These are phyloP conservation scores for Trichoderma aggressivum DNA, from an alignment of 2,329 filamentous ascomycete genomes.

Conservation along the genomic window DNA sequence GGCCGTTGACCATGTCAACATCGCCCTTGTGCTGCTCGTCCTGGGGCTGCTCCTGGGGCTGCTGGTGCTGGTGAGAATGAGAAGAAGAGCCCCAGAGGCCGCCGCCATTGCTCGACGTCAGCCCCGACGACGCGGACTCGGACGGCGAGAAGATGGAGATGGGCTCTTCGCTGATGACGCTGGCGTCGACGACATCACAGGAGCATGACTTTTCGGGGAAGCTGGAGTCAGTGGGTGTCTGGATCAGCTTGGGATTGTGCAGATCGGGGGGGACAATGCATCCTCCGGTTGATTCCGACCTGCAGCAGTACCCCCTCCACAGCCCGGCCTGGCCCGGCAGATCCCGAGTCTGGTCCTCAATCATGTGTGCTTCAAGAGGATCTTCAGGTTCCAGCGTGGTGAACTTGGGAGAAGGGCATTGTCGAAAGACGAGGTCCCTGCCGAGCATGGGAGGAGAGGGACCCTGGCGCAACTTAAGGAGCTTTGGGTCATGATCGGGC, in stretches of 20 bases:
- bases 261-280: constrained; percentile 42
- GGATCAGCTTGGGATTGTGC: constrained; percentile 48
- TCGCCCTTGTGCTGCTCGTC: constrained; percentile 40
- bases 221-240: constrained; percentile 45
- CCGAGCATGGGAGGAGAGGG: constrained; percentile 85
- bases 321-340: constrained; percentile 61
- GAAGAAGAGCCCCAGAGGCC: constrained; percentile 21
- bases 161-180: constrained; percentile 42
- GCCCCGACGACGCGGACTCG: constrained; percentile 20
- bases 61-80: background rate
- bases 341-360: constrained; percentile 48
- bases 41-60: constrained; percentile 26
- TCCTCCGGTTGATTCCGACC: constrained; percentile 35
- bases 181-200: constrained; percentile 40
- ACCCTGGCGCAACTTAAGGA: constrained; percentile 48
- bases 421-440: constrained; percentile 72
- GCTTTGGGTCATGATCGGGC: constrained; percentile 37
- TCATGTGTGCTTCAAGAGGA: constrained; percentile 47
- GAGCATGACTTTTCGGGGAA: constrained; percentile 42
- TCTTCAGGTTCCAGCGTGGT: constrained; percentile 82
- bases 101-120: constrained; percentile 15
- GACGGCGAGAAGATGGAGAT: constrained; percentile 27
- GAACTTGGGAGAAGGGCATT: constrained; percentile 76
- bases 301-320: constrained; percentile 72
- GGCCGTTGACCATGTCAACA: constrained; percentile 47